Evolutionary conservation across 1,139 yeast genomes (phyloP).

Genomic region (Scheffersomyces titani): DNA sequence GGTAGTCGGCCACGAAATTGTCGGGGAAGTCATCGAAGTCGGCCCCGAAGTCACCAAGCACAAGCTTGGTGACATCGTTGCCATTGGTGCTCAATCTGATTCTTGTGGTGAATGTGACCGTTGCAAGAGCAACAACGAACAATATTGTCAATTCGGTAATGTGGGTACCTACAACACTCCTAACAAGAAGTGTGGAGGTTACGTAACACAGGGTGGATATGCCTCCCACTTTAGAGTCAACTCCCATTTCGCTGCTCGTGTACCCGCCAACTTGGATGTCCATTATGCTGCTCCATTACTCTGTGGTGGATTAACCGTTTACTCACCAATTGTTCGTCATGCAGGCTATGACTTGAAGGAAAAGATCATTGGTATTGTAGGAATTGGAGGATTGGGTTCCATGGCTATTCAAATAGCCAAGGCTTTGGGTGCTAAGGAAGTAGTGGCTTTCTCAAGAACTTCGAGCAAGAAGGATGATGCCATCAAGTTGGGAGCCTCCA

Average conservation of each 20-base stretch:
- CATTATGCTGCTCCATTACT: conserved; percentile 50
- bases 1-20: conserved; percentile 53
- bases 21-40: conserved; percentile 43
- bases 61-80: conserved; percentile 49
- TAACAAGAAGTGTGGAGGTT: conserved; percentile 40
- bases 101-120: conserved; percentile 48
- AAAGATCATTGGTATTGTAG: conserved; percentile 52
- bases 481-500: conserved; percentile 51
- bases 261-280: conserved; percentile 46
- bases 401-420: conserved; percentile 58
- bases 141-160: conserved; percentile 39
- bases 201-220: conserved; percentile 56
- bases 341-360: conserved; percentile 35
- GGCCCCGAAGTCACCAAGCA: conserved; percentile 35
- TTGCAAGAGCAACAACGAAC: conserved; percentile 44
- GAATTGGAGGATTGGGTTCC: conserved; percentile 65
- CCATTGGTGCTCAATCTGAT: conserved; percentile 51
- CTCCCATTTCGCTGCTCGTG: conserved; percentile 48
- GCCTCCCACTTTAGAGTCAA: conserved; percentile 50
- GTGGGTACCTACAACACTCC: conserved; percentile 44
- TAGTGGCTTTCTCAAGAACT: conserved; percentile 54
- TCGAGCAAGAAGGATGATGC: conserved; percentile 53
- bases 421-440: conserved; percentile 56
- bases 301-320: conserved; percentile 57
- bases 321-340: conserved; percentile 50